phyloP scores from a whole-genome alignment of 2,329 filamentous ascomycete genomes.

The Xylariomycetidae sp. region DNA sequence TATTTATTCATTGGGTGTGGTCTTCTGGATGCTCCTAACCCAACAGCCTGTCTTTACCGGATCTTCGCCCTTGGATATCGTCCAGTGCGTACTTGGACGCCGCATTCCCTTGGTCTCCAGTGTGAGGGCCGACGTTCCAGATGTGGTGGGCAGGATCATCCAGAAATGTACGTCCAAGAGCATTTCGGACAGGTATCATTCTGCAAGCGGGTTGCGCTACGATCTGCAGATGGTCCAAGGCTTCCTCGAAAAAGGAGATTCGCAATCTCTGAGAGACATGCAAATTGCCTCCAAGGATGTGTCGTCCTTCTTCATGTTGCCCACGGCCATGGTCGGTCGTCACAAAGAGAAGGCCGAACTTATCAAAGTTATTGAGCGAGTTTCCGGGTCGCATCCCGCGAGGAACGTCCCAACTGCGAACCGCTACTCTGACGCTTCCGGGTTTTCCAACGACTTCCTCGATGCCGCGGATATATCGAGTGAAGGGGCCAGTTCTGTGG shows the following conservation, averaged over 20 bases:
- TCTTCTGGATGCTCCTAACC: conserved; percentile 82
- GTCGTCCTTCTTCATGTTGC: conserved; percentile 86
- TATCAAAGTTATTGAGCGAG: conserved; percentile 68
- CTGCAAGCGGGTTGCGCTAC: conserved; percentile 75
- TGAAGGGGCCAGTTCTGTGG: conserved; percentile 53
- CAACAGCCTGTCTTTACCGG: conserved; percentile 77
- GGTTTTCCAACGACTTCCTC: conserved; percentile 43
- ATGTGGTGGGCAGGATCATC: conserved; percentile 74
- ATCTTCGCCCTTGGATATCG: conserved; percentile 76
- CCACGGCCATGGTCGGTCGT: conserved; percentile 74
- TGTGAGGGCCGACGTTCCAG: conserved; percentile 75
- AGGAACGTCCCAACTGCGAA: conserved; percentile 35
- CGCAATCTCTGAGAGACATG: conserved; percentile 64
- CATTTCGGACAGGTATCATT: conserved; percentile 83
- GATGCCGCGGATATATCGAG: conserved; percentile 50
- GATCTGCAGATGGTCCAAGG: conserved; percentile 71
- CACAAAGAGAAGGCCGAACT: conserved; percentile 65
- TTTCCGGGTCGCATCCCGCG: conserved; percentile 58
- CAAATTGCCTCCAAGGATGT: conserved; percentile 77
- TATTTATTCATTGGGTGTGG: conserved; percentile 83
- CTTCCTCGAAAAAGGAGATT: conserved; percentile 69
- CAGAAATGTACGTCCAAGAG: conserved; percentile 90
- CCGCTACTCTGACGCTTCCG: conserved; percentile 49
- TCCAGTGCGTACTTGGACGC: conserved; percentile 79
- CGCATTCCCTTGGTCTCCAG: conserved; percentile 71